Evolutionary conservation across 345 rosid genomes (phyloP).

Genomic region (sweet orange (Citrus sinensis)): DVS_A1.0 CM039164.1:23943501-23944000

Average conservation of each 20-base stretch:
- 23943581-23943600: background rate
- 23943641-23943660: background rate
- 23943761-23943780: background rate
- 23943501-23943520: background rate
- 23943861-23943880: background rate
- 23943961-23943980: background rate
- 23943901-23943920: background rate
- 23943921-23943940: background rate
- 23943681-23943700: background rate
- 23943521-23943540: background rate
- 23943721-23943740: background rate
- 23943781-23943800: background rate
- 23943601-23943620: background rate
- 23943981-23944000: background rate
- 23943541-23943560: background rate
- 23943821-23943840: constrained; percentile 1
- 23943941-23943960: background rate
- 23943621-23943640: background rate
- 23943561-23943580: no score
- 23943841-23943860: background rate
- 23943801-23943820: background rate
- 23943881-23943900: background rate
- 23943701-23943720: background rate
- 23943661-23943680: background rate
- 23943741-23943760: background rate